Base-by-base conservation (phyloP, 768 basidiomycete genomes). In the Mycena galopus region DNA sequence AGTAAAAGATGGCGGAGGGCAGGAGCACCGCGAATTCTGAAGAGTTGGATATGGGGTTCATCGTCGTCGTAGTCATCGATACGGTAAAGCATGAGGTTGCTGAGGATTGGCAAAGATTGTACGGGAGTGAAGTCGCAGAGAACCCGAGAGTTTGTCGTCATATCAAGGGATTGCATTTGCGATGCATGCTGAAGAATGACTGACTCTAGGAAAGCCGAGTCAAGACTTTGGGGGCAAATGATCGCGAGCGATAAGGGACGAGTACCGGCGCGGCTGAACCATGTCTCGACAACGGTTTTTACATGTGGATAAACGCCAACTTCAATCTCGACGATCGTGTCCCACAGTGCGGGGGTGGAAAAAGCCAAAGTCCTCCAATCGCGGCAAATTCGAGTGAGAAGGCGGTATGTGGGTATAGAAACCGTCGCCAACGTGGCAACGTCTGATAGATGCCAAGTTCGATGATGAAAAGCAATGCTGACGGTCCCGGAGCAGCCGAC, bases 241-340 rank as follows among this genome's bases (percentile, higher is more conserved):
- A 69, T 30, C 2, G 27, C 30, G 25, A 69, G 57, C 5, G 67
- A 69, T 27, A 69, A 25, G 6, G 67, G 67, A 23, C 67, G 67
- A n/a, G 67, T 23, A 37, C 67, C 67, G 23, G 67, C 67, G 30
- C 59, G 67, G 37, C 67, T 69, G 67, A 69, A 69, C 67, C 67
- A 69, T 27, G 44, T 69, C 32, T 2, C 10, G 14, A 62, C 27
- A 27, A 61, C 2, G 8, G 8, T 37, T 23, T 62, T 39, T 2
- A 17, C 27, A 30, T 8, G 4, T 12, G 4, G 50, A 33, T 2
- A 50, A 50, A 14, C 59, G 29, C 14, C 35, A 30, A 53, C 37
- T 19, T 69, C 50, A 35, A 69, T 39, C 47, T 61, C 58, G 59
- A 0, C 17, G 50, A 69, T 55, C 27, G 47, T 65, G 59, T 67